These are phyloP conservation scores for Neonectria faginata DNA, from an alignment of 2,329 filamentous ascomycete species.

Conservation along the genomic window DNA sequence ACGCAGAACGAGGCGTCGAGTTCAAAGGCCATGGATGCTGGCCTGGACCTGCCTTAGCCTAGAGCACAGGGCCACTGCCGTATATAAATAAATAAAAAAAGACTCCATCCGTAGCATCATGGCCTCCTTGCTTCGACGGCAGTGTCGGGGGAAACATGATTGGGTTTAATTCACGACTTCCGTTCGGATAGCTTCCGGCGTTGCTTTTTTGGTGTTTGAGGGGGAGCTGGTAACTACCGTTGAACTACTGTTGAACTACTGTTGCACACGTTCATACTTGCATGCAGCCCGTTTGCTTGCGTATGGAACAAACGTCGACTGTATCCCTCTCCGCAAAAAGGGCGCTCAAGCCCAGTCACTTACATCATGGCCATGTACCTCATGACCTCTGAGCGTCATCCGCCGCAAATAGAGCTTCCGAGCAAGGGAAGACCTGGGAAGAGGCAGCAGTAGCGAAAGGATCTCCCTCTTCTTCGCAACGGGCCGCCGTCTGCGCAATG, in stretches of 20 bases:
- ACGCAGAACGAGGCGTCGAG: no score
- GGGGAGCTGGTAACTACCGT: no score
- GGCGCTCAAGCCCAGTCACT: no score
- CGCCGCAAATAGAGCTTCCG: conserved; percentile 22
- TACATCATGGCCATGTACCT: no score
- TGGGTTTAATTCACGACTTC: not conserved
- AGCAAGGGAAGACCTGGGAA: conserved; percentile 25
- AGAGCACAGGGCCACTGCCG: not conserved
- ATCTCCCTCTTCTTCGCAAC: not conserved
- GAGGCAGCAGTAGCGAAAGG: no score
- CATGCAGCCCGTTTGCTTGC: conserved; percentile 9
- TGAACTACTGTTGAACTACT: no score
- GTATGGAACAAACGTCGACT: conserved; percentile 7
- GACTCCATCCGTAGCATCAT: not conserved
- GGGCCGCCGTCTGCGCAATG: conserved; percentile 15
- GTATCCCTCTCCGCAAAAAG: no score
- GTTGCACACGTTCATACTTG: no score
- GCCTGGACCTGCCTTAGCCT: conserved; percentile 27
- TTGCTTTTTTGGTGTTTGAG: not conserved
- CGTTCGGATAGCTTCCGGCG: conserved; percentile 1
- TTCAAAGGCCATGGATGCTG: conserved; percentile 4
- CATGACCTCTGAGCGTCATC: conserved; percentile 26
- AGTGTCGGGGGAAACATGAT: conserved; percentile 6
- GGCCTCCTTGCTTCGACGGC: conserved; percentile 1
- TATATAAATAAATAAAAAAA: no score